These are phyloP conservation scores for Megacollybia marginata DNA, from an alignment of 768 basidiomycete species.

Conservation along the genomic window DNA sequence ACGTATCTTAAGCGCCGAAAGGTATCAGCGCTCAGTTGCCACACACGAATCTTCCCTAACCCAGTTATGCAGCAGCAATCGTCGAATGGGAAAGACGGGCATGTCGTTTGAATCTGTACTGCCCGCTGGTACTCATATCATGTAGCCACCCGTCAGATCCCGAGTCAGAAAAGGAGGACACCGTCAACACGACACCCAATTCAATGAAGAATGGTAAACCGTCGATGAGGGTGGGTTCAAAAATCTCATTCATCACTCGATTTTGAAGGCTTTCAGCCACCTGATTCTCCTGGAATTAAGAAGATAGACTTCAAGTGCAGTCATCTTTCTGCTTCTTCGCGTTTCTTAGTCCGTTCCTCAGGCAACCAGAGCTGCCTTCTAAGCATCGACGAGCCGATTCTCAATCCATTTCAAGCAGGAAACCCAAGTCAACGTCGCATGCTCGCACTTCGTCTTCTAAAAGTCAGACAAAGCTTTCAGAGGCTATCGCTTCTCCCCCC, in stretches of 20 bases:
- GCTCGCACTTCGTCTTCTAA: constrained; percentile 20
- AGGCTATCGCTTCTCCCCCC: constrained; percentile 7
- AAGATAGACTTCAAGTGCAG: constrained; percentile 6
- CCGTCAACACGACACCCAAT: neutral
- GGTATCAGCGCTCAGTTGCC: constrained; percentile 11
- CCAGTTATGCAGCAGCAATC: too few relatives aligned
- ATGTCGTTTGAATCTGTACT: too few relatives aligned
- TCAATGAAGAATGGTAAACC: neutral
- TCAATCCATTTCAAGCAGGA: constrained; percentile 5
- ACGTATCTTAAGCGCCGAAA: constrained; percentile 30
- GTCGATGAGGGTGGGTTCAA: neutral
- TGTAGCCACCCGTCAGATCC: neutral
- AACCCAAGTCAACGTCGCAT: constrained; percentile 5
- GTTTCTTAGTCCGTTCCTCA: neutral
- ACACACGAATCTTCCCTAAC: neutral
- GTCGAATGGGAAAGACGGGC: too few relatives aligned
- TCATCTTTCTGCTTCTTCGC: neutral
- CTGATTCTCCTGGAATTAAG: neutral
- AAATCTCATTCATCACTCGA: neutral
- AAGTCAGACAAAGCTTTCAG: constrained; percentile 14
- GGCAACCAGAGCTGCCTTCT: neutral
- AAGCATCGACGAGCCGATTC: constrained; percentile 1
- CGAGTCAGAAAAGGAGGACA: neutral
- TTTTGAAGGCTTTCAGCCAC: neutral
- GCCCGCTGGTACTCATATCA: too few relatives aligned